A percentile compares a stretch with the other conserved stretches of the same genome.
Conservation (phyloP, 2,329 filamentous ascomycete genomes). For the Graphilbum sp. region DNA sequence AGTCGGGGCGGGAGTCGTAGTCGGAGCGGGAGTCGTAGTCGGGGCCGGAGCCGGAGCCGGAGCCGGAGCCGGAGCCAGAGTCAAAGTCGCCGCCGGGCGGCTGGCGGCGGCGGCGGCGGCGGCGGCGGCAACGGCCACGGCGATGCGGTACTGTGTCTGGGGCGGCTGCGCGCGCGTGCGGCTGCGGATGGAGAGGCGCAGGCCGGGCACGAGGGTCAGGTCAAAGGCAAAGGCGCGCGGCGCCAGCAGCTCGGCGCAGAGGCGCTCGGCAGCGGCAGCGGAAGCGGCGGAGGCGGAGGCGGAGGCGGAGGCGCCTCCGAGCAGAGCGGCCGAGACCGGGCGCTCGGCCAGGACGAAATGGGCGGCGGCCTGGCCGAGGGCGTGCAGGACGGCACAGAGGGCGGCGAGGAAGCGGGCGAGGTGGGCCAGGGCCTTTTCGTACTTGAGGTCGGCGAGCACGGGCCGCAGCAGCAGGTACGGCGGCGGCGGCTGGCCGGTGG, state of each 20-base stretch:
- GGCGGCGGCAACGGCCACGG: slow-evolving; percentile 15
- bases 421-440: slow-evolving; percentile 22
- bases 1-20: too few relatives aligned
- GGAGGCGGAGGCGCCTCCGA: too few relatives aligned
- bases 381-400: slow-evolving; percentile 26
- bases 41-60: too few relatives aligned
- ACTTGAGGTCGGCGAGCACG: slow-evolving; percentile 31
- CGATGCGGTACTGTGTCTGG: slow-evolving; percentile 27
- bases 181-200: slow-evolving; percentile 25
- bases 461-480: slow-evolving; percentile 34
- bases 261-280: slow-evolving; percentile 17
- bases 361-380: slow-evolving; percentile 3
- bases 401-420: slow-evolving; percentile 25
- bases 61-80: too few relatives aligned
- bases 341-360: slow-evolving; percentile 8
- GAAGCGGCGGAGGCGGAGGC: too few relatives aligned
- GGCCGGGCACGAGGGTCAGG: slow-evolving; percentile 26
- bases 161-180: slow-evolving; percentile 27
- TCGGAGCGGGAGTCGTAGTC: too few relatives aligned
- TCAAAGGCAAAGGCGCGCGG: slow-evolving; percentile 25
- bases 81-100: too few relatives aligned
- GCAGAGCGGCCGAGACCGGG: slow-evolving; percentile 3
- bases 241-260: slow-evolving; percentile 26
- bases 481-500: slow-evolving; percentile 21
- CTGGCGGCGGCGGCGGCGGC: slow-evolving; percentile 15